These are phyloP conservation scores for Clarireedia homoeocarpa DNA, from an alignment of 2,329 filamentous ascomycete species.

Conservation along the genomic window DNA sequence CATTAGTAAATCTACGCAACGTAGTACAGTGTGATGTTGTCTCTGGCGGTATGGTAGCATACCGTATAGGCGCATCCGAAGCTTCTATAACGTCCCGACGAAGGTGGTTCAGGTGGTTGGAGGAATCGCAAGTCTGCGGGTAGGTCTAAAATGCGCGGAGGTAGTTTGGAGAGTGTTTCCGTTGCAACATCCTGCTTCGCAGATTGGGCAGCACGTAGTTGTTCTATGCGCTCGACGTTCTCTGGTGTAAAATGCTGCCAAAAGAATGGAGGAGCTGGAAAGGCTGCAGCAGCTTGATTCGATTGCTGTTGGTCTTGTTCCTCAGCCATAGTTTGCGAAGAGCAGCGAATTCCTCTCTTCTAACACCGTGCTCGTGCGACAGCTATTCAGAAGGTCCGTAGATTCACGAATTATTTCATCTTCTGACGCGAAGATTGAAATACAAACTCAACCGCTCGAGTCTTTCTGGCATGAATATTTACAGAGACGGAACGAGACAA, in stretches of 20 bases:
- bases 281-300: constrained; percentile 52
- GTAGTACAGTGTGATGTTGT: no score
- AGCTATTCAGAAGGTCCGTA: no score
- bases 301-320: constrained; percentile 32
- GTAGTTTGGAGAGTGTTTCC: constrained; percentile 22
- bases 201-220: constrained; percentile 33
- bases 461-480: neutral
- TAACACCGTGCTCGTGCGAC: no score
- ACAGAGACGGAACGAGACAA: neutral
- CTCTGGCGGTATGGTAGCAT: constrained; percentile 17
- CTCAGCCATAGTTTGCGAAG: constrained; percentile 48
- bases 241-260: constrained; percentile 80
- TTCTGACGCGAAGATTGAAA: no score
- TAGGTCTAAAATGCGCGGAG: constrained; percentile 23
- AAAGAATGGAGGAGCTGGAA: constrained; percentile 82
- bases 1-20: no score
- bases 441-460: neutral
- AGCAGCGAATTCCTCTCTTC: no score
- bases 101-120: constrained; percentile 71
- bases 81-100: constrained; percentile 60
- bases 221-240: constrained; percentile 55
- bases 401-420: no score
- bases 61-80: constrained; percentile 64
- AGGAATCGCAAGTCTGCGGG: constrained; percentile 63
- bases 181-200: neutral